A percentile compares a stretch with the other conserved stretches of the same genome.
Conservation (phyloP, 2,329 filamentous ascomycete genomes). For the Aspergillus sojae region DNA sequence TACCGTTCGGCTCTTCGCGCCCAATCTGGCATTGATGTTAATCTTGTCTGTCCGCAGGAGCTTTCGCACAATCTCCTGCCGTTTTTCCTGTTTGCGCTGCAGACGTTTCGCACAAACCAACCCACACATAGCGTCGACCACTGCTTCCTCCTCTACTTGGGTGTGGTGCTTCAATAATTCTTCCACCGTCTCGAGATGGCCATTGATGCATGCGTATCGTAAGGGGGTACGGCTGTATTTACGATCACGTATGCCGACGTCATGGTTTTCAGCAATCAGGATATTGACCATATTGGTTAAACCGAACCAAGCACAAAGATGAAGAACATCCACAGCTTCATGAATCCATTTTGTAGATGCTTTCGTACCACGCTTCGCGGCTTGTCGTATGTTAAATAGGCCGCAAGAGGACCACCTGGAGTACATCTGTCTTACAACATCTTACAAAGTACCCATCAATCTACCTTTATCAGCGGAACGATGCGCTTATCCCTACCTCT, state of each 20-base stretch:
- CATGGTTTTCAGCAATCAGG: background rate
- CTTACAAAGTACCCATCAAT: too few species aligned
- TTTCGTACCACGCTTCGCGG: background rate
- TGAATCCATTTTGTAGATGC: background rate
- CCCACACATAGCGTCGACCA: background rate
- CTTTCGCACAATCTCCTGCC: background rate
- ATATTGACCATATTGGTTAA: background rate
- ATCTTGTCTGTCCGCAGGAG: background rate
- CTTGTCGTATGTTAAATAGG: too few species aligned
- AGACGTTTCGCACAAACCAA: rapidly evolving
- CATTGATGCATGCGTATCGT: background rate
- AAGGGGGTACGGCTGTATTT: background rate
- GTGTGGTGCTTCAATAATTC: background rate
- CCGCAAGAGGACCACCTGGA: too few species aligned
- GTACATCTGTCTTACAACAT: too few species aligned
- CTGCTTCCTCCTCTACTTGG: background rate
- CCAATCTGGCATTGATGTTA: background rate
- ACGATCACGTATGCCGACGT: background rate
- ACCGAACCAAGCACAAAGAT: background rate
- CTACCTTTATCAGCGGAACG: too few species aligned
- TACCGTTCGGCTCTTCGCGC: background rate
- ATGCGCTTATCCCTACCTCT: too few species aligned
- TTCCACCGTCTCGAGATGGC: background rate
- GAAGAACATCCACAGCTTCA: background rate
- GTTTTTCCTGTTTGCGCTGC: background rate